Evolutionary conservation across 441 rosid species (phyloP).

Genomic region (Sinapis alba): DNA sequence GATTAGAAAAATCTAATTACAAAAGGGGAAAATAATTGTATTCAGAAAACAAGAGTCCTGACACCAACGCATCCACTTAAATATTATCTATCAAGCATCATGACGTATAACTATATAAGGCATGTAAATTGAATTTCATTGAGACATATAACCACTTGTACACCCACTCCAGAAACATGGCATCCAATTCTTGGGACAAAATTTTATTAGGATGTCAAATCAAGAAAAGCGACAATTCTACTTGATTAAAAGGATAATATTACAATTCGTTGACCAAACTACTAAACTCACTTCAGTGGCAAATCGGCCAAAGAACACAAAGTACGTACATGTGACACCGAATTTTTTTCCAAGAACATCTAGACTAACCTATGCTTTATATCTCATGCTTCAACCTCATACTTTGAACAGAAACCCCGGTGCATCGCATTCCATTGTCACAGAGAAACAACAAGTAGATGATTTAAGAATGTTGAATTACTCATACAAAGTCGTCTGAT

Average conservation of each 20-base stretch:
- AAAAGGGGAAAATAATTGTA: constrained; percentile 3
- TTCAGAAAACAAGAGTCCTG: neutral
- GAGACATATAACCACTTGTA: neutral
- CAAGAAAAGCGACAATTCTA: neutral
- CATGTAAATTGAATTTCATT: neutral
- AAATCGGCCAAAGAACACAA: neutral
- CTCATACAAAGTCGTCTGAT: constrained; percentile 5
- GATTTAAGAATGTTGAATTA: constrained; percentile 10
- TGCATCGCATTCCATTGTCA: constrained; percentile 19
- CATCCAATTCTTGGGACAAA: neutral
- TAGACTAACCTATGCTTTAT: constrained; percentile 14
- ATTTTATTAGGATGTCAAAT: constrained; percentile 11
- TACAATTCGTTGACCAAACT: constrained; percentile 1
- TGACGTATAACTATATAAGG: neutral
- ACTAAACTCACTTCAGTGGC: neutral
- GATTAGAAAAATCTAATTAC: neutral
- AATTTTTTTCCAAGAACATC: constrained; percentile 13
- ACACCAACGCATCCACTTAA: constrained; percentile 14
- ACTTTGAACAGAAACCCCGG: neutral
- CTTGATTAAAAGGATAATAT: constrained; percentile 17
- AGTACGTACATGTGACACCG: neutral
- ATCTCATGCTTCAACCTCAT: constrained; percentile 16
- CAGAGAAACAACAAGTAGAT: constrained; percentile 12
- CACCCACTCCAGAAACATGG: constrained; percentile 17
- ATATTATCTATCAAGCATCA: constrained; percentile 17